These are phyloP conservation scores for Solanum hybrid DNA, from an alignment of 305 asterid species.

Conservation along the genomic window DNA sequence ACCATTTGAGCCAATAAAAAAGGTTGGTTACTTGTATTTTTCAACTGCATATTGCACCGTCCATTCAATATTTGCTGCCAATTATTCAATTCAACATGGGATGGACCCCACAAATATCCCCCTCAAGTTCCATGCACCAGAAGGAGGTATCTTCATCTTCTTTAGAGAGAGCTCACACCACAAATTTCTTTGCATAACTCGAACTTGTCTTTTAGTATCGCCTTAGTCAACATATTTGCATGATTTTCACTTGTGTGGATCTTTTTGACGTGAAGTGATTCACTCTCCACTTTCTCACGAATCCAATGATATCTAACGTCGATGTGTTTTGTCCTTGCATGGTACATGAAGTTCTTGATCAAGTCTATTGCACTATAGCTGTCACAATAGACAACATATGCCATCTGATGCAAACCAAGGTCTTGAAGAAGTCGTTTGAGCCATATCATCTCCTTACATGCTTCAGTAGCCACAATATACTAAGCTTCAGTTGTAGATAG, in stretches of 20 bases:
- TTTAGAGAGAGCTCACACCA: background rate
- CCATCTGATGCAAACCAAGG: background rate
- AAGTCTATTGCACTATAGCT: background rate
- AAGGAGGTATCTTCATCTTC: background rate
- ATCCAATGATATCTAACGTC: background rate
- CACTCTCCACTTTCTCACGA: background rate
- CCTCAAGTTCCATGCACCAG: background rate
- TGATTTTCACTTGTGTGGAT: background rate
- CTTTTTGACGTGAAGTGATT: background rate
- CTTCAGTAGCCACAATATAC: background rate
- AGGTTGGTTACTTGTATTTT: too few relatives aligned
- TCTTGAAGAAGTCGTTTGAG: background rate
- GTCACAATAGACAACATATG: background rate
- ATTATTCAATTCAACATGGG: background rate
- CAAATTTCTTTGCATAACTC: background rate
- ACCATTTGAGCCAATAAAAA: too few relatives aligned
- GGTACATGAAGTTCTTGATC: background rate
- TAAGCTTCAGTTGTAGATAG: background rate
- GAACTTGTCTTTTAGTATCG: background rate
- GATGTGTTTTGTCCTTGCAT: background rate
- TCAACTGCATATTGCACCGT: too few relatives aligned
- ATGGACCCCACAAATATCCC: background rate
- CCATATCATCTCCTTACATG: background rate
- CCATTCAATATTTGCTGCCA: background rate
- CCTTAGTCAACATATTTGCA: background rate